Base-by-base conservation (phyloP, 2,329 filamentous ascomycete species). In the Nemania sp. region DNA sequence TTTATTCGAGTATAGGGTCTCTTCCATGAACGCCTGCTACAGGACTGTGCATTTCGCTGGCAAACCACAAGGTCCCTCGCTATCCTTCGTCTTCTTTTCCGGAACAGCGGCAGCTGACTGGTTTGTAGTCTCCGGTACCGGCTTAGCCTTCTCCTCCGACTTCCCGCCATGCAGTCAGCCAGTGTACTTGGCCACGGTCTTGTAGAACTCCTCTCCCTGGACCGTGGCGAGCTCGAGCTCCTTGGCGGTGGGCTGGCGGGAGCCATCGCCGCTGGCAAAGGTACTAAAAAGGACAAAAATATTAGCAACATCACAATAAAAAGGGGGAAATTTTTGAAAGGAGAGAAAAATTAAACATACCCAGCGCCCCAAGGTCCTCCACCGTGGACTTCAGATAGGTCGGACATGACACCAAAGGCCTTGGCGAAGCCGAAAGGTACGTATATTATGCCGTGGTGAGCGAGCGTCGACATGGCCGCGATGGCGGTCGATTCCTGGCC, bases 381-480 rank as follows among this genome's bases (percentile, higher is more conserved):
- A 77, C 96, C 96, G 79, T 92, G 93, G 71, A 96, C 86, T 85
- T 98, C 94, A 32, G 78, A 79, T 41, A 97, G 80, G 82, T 94
- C 90, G 72, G 90, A 79, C 72, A 97, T 82, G 71, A 89, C 82
- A 68, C 79, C 79, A 79, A 97, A 98, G 57, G 89, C 83, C 76
- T 90, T 92, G 83, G 92, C 91, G 86, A 97, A 98, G 64, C 96
- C 96, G 62, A 98, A 87, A 56, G 96, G 96, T n/a, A 98, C 94
- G 81, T 92, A 98, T 86, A 96, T 91, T 84, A 98, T 92, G 77
- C 96, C 96, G 85, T 98, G 96, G 84, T 98, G 96, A 69, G 90
- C 81, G 62, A 98, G 85, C 20, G 95, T 98, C 77, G 90, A 93
- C 88, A 98, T 89, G 79, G 91, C 84, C 38, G 90, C 86, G 71